These are phyloP conservation scores for Backusella liffmaniae DNA, from an alignment of 192 early-diverging fungal species.

Conservation along the genomic window DNA sequence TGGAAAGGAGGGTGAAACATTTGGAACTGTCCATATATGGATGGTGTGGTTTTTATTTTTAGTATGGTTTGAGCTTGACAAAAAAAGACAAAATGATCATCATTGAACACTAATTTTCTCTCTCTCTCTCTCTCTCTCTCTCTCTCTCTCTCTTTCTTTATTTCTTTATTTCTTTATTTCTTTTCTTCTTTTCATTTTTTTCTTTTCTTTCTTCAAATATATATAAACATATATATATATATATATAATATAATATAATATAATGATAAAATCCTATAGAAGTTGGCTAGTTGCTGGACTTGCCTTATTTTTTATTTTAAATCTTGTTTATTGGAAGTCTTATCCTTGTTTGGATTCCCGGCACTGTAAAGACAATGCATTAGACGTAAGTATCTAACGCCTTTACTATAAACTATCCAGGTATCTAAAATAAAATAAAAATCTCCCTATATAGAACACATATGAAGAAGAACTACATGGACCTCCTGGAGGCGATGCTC, in stretches of 20 bases:
- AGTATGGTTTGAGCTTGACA: slow-evolving; percentile 1
- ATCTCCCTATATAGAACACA: not conserved
- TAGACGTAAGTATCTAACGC: not conserved
- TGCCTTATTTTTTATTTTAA: not conserved
- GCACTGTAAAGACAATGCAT: not conserved
- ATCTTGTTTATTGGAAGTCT: slow-evolving; percentile 10
- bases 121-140: too few species aligned
- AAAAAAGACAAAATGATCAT: not conserved
- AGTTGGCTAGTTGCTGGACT: not conserved
- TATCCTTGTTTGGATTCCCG: slow-evolving; percentile 9
- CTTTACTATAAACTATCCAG: too few species aligned
- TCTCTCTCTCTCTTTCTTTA: too few species aligned
- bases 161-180: not conserved
- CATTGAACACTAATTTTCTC: not conserved
- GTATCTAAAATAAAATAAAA: not conserved
- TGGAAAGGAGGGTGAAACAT: not conserved
- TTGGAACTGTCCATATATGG: not conserved
- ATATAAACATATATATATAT: not conserved
- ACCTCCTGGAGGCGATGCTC: not conserved
- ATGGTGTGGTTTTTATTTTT: slow-evolving; percentile 4
- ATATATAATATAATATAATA: not conserved
- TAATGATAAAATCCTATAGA: not conserved
- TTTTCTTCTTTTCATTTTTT: not conserved
- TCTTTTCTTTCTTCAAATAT: not conserved
- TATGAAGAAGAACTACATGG: not conserved